These are phyloP conservation scores for Syzygium syzygioides DNA, from an alignment of 441 rosid species.

Conservation along the genomic window DNA sequence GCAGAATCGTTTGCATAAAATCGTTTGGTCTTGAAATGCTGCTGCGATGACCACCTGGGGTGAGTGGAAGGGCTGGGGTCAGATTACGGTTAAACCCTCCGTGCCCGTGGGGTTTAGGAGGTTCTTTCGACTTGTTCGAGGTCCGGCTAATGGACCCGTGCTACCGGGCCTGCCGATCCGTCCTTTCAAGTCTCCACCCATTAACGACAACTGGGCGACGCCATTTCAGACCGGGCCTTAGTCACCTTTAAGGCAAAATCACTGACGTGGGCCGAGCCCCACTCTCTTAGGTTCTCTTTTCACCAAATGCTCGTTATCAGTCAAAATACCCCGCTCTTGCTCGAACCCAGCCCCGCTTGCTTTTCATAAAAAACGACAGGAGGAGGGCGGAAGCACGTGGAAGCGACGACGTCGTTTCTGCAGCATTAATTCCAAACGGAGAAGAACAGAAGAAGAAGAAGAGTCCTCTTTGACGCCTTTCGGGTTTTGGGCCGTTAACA, in stretches of 20 bases:
- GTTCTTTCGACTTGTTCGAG: neutral
- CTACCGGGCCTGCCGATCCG: neutral
- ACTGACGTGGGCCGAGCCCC: neutral
- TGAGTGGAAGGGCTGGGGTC: neutral
- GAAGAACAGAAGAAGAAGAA: neutral
- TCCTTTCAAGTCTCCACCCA: neutral
- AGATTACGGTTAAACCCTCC: neutral
- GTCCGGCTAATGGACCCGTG: neutral
- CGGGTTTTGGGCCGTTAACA: neutral
- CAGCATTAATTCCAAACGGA: neutral
- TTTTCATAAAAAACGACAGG: neutral
- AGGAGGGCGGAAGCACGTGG: neutral
- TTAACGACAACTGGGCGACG: neutral
- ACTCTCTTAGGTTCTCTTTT: neutral
- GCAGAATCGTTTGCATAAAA: neutral
- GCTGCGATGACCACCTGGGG: neutral
- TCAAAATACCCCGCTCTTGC: neutral
- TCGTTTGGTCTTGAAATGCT: neutral
- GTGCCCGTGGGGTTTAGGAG: neutral
- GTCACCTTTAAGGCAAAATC: neutral
- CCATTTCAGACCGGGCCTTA: neutral
- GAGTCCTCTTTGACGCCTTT: neutral
- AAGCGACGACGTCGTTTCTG: neutral
- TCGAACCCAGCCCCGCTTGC: neutral
- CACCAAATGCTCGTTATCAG: neutral